These are phyloP conservation scores for Lathyrus oleraceus DNA, from an alignment of 306 rosid genomes.

Conservation along the genomic window DNA sequence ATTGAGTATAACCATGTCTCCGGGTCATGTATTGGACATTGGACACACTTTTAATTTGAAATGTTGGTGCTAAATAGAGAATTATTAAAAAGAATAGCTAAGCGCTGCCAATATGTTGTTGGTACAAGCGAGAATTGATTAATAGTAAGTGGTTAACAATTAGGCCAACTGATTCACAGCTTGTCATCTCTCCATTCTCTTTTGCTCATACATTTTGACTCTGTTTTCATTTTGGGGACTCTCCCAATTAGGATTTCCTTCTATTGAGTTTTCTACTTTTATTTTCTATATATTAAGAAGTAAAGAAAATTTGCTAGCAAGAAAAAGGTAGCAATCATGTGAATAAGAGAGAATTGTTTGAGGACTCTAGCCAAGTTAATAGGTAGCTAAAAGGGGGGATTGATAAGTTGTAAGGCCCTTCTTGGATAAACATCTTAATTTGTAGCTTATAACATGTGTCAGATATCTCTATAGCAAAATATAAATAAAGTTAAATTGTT, in stretches of 20 bases:
- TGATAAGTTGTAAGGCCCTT: no score
- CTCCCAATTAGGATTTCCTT: neutral
- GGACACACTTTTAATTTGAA: neutral
- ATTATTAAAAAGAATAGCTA: neutral
- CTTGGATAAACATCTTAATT: no score
- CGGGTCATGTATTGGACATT: neutral
- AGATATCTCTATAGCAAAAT: no score
- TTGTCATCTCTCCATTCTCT: neutral
- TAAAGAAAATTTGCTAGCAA: neutral
- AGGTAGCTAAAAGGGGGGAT: no score
- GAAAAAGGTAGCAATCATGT: neutral
- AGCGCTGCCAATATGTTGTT: conserved; percentile 2
- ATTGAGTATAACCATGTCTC: neutral
- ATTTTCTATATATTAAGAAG: neutral
- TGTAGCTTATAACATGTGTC: no score
- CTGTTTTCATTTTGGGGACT: neutral
- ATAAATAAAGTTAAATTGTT: no score
- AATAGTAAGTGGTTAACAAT: neutral
- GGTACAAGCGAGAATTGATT: conserved; percentile 7
- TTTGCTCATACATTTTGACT: neutral
- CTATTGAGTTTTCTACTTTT: conserved; percentile 6
- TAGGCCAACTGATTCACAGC: neutral
- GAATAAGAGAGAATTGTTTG: no score
- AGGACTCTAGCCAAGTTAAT: no score
- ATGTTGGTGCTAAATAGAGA: neutral